A percentile compares a stretch with the other conserved stretches of the same genome.
phyloP scores from a whole-genome alignment of 345 rosid genomes.

The Melaleuca quinquenervia region DNA sequence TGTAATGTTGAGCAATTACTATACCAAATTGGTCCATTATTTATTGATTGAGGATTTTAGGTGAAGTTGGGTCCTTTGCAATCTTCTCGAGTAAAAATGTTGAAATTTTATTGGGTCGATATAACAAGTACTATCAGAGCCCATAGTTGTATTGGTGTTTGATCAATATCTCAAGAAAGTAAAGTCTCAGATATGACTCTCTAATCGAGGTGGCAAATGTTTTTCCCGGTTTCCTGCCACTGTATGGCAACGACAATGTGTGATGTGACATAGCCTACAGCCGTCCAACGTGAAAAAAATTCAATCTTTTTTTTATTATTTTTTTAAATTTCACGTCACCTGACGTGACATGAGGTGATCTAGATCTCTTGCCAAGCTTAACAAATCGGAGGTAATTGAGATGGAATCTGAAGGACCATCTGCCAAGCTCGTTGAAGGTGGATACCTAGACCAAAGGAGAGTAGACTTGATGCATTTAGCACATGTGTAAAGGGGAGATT shows the following conservation, averaged over 20 bases:
- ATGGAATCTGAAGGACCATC: too few relatives aligned
- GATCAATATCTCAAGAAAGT: neutral
- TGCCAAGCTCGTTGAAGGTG: too few relatives aligned
- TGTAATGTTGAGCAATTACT: neutral
- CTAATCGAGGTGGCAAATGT: neutral
- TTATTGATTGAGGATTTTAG: neutral
- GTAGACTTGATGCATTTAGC: neutral
- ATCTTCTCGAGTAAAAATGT: neutral
- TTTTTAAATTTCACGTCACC: too few relatives aligned
- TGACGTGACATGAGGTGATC: too few relatives aligned
- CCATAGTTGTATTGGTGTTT: neutral
- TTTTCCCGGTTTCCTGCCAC: neutral
- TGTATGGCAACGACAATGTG: too few relatives aligned
- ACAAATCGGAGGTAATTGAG: neutral
- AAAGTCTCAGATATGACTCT: neutral
- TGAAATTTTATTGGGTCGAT: rapidly evolving
- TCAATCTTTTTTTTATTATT: too few relatives aligned
- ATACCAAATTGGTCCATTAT: neutral
- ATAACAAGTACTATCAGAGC: neutral
- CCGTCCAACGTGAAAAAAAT: too few relatives aligned
- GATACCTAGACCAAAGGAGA: neutral
- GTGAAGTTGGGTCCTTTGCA: neutral
- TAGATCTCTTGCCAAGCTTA: neutral
- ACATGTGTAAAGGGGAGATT: neutral
- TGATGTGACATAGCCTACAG: too few relatives aligned